Conservation (phyloP, 306 rosid species). For the Fragaria nilgerrensis region DNA sequence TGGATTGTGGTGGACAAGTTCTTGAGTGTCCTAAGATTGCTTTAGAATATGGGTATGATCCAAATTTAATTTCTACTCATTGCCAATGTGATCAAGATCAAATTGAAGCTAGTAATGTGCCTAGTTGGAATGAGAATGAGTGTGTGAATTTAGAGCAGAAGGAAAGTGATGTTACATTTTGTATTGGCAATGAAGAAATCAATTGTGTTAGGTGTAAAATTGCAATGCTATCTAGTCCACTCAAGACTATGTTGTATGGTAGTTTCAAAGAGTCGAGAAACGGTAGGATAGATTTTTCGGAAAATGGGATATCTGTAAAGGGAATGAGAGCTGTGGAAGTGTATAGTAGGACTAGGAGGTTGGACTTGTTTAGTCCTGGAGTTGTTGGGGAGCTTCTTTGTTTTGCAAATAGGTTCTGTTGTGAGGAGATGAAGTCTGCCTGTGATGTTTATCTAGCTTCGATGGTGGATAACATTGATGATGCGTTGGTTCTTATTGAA, state of each 20-base stretch:
- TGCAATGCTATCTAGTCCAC: conserved; percentile 60
- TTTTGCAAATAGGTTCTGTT: conserved; percentile 75
- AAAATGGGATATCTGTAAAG: conserved; percentile 52
- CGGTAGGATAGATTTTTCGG: conserved; percentile 56
- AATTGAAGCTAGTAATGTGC: conserved; percentile 22
- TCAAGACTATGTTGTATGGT: conserved; percentile 73
- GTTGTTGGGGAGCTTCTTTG: conserved; percentile 65
- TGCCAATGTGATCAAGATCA: conserved; percentile 50
- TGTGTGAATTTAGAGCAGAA: conserved; percentile 24
- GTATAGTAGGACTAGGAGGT: conserved; percentile 61
- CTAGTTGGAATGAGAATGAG: conserved; percentile 18
- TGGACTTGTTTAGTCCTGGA: conserved; percentile 50
- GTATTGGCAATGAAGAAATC: conserved; percentile 53
- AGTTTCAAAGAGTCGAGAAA: conserved; percentile 54
- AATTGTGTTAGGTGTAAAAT: conserved; percentile 50
- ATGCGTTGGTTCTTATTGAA: conserved; percentile 66
- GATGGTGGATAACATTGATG: conserved; percentile 44
- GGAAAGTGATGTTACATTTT: conserved; percentile 57
- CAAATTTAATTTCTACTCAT: conserved; percentile 31
- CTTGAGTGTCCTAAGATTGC: conserved; percentile 75
- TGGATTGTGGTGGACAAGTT: conserved; percentile 65
- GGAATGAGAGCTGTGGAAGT: conserved; percentile 70
- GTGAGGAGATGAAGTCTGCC: conserved; percentile 65
- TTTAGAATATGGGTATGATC: conserved; percentile 48
- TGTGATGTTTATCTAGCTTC: conserved; percentile 73